Evolutionary conservation across 1,139 yeast species (phyloP), one percentile per base, ranked within the genome.

Genomic region (Taphrina communis): DNA sequence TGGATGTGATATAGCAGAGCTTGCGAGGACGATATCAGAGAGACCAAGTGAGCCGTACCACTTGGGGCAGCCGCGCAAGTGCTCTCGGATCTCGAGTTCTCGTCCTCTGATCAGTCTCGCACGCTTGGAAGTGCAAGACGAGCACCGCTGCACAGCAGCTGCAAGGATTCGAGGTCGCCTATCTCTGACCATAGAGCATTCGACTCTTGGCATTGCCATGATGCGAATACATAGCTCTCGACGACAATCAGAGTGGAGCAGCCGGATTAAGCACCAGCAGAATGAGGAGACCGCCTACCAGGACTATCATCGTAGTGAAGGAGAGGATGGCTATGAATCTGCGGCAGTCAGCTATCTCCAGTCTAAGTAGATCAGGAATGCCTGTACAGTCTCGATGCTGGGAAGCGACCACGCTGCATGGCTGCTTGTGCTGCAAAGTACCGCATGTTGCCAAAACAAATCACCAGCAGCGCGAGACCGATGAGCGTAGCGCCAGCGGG

Each of bases 401-500:
- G 62, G 17, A 58, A 58, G 50, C 12, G 55, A n/a, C 67, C 61
- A n/a, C 42, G 56, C 35, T 48, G 53, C 67, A 63, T 42, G 3
- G 67, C 67, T 21, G 50, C 61, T 12, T 63, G 67, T 7, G 59
- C 56, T 17, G 50, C 38, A 35, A 63, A 63, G 41, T 63, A 63
- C 12, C 67, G 67, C 31, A 44, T 14, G 31, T 39, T 46, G 1
- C 67, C 67, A 11, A 56, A 56, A 31, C 41, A 19, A 2, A 63
- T 63, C 53, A 63, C 67, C 50, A 63, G 19, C 42, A 63, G 51
- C n/a, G 67, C 67, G 21, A 63, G 51, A 7, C 41, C 50, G 8
- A 63, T 51, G 48, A 63, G 41, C 3, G 56, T 19, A 17, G 67
- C 67, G 14, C 67, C 67, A 2, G 67, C 67, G 9, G 67, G 67